Evolutionary conservation across 805 yeast species (phyloP).

Genomic region (Candida wancherniae): DNA sequence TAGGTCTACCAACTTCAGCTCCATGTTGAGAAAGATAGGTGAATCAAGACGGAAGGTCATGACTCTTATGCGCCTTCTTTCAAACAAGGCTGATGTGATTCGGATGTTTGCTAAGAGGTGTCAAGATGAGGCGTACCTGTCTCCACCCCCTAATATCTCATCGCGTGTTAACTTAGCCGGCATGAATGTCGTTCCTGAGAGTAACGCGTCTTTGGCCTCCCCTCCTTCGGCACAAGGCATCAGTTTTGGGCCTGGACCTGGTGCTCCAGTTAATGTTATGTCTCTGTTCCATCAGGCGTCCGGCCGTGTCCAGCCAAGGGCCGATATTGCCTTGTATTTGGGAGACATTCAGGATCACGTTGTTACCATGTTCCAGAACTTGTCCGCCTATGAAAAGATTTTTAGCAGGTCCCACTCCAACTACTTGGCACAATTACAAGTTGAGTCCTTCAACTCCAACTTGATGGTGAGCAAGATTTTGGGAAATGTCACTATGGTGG

Average conservation of each 20-base stretch:
- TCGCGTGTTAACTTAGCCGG: slow-evolving; percentile 18
- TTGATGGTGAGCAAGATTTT: slow-evolving; percentile 81
- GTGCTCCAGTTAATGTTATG: slow-evolving; percentile 24
- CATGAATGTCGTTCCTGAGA: slow-evolving; percentile 2
- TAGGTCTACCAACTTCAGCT: slow-evolving; percentile 66
- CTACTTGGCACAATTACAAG: slow-evolving; percentile 90
- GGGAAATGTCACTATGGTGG: slow-evolving; percentile 83
- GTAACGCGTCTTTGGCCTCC: slow-evolving; percentile 1
- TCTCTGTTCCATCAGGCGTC: slow-evolving; percentile 18
- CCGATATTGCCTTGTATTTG: slow-evolving; percentile 83
- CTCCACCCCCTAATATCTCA: slow-evolving; percentile 11
- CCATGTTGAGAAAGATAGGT: slow-evolving; percentile 78
- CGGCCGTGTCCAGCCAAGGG: slow-evolving; percentile 58
- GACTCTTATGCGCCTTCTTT: slow-evolving; percentile 83
- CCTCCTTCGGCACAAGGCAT: slow-evolving; percentile 23
- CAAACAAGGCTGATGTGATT: slow-evolving; percentile 95
- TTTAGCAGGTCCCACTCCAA: slow-evolving; percentile 88
- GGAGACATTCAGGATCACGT: slow-evolving; percentile 98
- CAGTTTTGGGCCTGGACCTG: slow-evolving; percentile 34
- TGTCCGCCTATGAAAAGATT: slow-evolving; percentile 86
- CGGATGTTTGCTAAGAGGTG: slow-evolving; percentile 95
- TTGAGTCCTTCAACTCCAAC: slow-evolving; percentile 82
- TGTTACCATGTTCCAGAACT: slow-evolving; percentile 90
- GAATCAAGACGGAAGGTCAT: slow-evolving; percentile 86
- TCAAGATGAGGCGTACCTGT: slow-evolving; percentile 55